These are phyloP conservation scores for Wickerhamomyces subpelliculosus DNA, from an alignment of 805 yeast species.

Conservation along the genomic window DNA sequence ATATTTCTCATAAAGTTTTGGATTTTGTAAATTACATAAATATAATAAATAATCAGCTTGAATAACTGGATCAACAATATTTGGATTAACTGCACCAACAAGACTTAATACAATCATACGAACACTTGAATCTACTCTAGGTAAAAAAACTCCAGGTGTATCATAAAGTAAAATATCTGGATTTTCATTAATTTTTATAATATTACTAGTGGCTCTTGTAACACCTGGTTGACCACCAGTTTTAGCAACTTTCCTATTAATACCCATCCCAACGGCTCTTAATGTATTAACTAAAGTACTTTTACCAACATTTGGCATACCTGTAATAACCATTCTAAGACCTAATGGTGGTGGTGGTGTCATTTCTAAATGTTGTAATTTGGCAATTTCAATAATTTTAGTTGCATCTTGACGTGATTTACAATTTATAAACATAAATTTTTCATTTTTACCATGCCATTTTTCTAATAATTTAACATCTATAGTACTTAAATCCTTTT, in stretches of 20 bases:
- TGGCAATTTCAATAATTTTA: constrained; percentile 42
- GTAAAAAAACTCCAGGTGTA: constrained; percentile 90
- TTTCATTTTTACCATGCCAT: constrained; percentile 47
- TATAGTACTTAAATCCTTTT: constrained; percentile 55
- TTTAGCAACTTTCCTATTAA: constrained; percentile 57
- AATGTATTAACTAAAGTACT: constrained; percentile 77
- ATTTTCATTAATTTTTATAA: constrained; percentile 51
- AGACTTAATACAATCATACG: constrained; percentile 71
- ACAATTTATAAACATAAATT: constrained; percentile 53
- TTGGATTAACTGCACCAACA: constrained; percentile 66
- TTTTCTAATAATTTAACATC: constrained; percentile 28
- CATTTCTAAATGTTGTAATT: constrained; percentile 36
- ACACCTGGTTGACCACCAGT: constrained; percentile 92
- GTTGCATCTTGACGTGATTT: constrained; percentile 43
- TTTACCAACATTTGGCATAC: constrained; percentile 98
- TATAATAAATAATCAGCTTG: constrained; percentile 82
- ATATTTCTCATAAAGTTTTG: constrained; percentile 28
- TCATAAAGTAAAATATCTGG: constrained; percentile 74
- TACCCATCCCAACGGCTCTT: constrained; percentile 30
- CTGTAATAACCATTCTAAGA: constrained; percentile 65
- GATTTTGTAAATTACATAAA: constrained; percentile 55
- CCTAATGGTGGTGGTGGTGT: constrained; percentile 82
- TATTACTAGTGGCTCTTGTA: constrained; percentile 71
- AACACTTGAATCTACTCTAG: constrained; percentile 55
- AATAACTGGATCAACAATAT: constrained; percentile 72